Evolutionary conservation across 805 yeast species (phyloP), one percentile per base, ranked within the genome.

Genomic region (Candida koratica): DNA sequence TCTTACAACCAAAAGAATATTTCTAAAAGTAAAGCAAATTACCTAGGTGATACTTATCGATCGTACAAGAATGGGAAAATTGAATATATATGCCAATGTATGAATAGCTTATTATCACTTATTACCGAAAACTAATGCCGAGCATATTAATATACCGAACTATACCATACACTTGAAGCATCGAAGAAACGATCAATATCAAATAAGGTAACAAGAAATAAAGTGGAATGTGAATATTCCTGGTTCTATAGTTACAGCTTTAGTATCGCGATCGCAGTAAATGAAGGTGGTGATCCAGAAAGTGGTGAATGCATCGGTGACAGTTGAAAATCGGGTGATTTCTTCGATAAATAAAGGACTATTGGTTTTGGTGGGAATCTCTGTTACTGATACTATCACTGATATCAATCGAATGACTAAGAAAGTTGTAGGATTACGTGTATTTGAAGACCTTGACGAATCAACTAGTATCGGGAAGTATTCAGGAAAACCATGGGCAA

Each of bases 201-300:
- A n/a, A n/a, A n/a, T n/a, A n/a, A n/a, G n/a, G n/a, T n/a, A n/a
- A n/a, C n/a, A n/a, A n/a, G n/a, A n/a, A n/a, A n/a, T n/a, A n/a
- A n/a, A n/a, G n/a, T n/a, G n/a, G n/a, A n/a, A n/a, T n/a, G n/a
- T n/a, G n/a, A n/a, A n/a, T n/a, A n/a, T n/a, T n/a, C 11, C 24
- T 8, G 24, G 24, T n/a, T 20, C 24, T 11, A 20, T 8, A 20
- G 24, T 8, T 8, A 20, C 24, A 8, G 8, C 24, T 8, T 11
- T 20, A 8, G 11, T 11, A 8, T 20, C 24, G 24, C 24, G 11
- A 8, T 20, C 8, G 11, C 24, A 8, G 11, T 8, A 8, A 13
- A 90, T 90, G 98, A 81, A 79, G 56, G 86, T 89, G 3, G 96
- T 93, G 1, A 75, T 93, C 22, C 98, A 93, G 55, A 78, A 84